Evolutionary conservation across 2,329 filamentous ascomycete genomes (phyloP), one percentile per base, ranked within the genome.

Genomic region (Alternaria novae-zelandiae): DNA sequence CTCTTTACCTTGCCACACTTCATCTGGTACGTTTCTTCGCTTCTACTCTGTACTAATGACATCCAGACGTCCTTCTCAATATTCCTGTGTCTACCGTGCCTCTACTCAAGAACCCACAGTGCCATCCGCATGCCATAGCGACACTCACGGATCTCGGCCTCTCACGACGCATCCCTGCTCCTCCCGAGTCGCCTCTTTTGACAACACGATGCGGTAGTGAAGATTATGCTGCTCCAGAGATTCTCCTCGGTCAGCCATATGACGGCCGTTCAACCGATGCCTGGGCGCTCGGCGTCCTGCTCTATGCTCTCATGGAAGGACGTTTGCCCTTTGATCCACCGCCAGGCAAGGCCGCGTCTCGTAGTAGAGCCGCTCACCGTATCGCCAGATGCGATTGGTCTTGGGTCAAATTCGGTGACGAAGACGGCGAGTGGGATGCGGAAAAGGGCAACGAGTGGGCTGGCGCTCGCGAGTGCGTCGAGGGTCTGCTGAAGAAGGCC

Each of bases 371-470:
- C 0, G 95, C 91, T 56, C 96, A 99, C 78, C 90, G 94, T n/a
- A 98, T 99, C 65, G 96, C 96, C 2, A 87, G 96, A 36, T 92
- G 94, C 54, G 96, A 99, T 77, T 99, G 96, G 96, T 89, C 91
- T 51, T 99, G 96, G 96, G 89, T 93, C 65, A 89, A 91, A 64
- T 97, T 91, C 76, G 93, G 90, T 2, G 90, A 94, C 61, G 89
- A 91, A 11, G 92, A 96, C 59, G 94, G 93, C 36, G 93, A 97
- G 58, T 96, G 96, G 85, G 93, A 97, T 53, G 85, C 85, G 4
- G 84, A 88, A 70, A 89, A 87, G 66, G 88, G 86, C 6, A 84
- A 83, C 54, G 90, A 87, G 2, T 86, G 96, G 56, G 85, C 89
- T 41, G 93, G 92, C 1, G 94, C 93, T 7, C 91, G 91, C 82